Evolutionary conservation across 225 moss, liverwort and hornwort genomes (phyloP), one percentile per base, ranked within the genome.

Genomic region (Ulota crispa): DNA sequence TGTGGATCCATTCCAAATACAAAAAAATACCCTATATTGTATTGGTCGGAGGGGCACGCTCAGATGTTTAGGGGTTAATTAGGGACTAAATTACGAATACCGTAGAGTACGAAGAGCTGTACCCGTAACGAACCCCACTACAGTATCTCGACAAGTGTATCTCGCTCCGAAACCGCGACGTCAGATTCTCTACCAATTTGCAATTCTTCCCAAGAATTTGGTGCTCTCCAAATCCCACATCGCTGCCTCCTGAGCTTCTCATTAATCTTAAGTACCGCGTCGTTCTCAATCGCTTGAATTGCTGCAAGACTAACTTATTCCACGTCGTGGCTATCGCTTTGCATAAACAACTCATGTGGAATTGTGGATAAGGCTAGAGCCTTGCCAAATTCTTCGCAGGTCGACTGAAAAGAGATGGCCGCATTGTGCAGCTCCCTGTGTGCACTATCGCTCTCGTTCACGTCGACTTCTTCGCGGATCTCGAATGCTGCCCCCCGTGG

Each of bases 361-460:
- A 11, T 10, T 7, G 13, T n/a, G 20, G n/a, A 1, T 52, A 85
- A 9, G 9, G 0, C 8, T 34, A 34, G 73, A 81, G 77, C 23
- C 23, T 71, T 28, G 23, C 76, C 76, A 62, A 39, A 39, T 39
- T 39, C 18, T 62, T 50, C 72, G 78, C 72, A 75, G 64, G 66
- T 15, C n/a, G 9, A 6, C 64, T 16, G 66, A 67, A 27, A 45
- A 68, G 13, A 45, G 4, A 86, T 86, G 86, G 86, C 87, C 54
- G 67, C 80, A 63, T 61, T 73, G 55, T 81, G 78, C 80, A 77
- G 42, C 78, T 84, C 84, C 19, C 60, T 87, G 34, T 73, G 60
- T 50, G 50, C 66, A 30, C 64, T 66, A 28, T 80, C 80, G 37
- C 59, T 71, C 53, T 59, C 73, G 7, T 60, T 64, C 53, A 13